Percentiles rank a stretch among this genome's conserved stretches.
Evolutionary conservation across 345 rosid species (phyloP).

Genomic region (Eucalyptus grandis): DNA sequence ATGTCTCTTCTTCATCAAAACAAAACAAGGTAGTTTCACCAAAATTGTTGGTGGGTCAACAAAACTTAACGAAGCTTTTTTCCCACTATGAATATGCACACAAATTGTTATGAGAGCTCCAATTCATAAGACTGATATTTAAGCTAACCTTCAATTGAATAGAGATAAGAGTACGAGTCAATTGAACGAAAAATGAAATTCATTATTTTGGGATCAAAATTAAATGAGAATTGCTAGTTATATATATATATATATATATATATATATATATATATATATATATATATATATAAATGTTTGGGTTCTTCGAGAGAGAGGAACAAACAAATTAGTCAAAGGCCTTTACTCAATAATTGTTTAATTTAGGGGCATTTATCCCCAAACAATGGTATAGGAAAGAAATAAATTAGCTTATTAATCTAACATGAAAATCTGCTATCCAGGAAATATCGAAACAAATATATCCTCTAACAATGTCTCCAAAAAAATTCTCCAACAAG

Average conservation of each 20-base stretch:
- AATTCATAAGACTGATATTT: too few relatives aligned
- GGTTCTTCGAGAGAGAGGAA: neutral
- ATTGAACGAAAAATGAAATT: neutral
- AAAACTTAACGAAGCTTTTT: neutral
- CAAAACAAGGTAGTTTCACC: neutral
- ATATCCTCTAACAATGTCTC: too few relatives aligned
- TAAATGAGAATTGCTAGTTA: neutral
- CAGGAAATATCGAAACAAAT: neutral
- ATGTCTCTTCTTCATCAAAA: neutral
- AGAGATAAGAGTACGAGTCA: neutral
- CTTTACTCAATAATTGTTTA: neutral
- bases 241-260: too few relatives aligned
- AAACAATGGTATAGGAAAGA: neutral
- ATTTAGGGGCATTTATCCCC: neutral
- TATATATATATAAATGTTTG: neutral
- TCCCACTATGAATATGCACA: neutral
- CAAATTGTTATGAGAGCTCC: neutral
- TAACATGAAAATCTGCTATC: neutral
- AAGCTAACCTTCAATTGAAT: neutral
- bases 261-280: too few relatives aligned
- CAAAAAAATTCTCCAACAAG: too few relatives aligned
- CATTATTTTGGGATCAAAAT: neutral
- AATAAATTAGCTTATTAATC: neutral
- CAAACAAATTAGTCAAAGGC: neutral
- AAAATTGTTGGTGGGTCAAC: neutral